Percentiles rank a stretch among this genome's conserved stretches.
Evolutionary conservation across 257 asterid genomes (phyloP).

Genomic region (Anisodus tanguticus): DNA sequence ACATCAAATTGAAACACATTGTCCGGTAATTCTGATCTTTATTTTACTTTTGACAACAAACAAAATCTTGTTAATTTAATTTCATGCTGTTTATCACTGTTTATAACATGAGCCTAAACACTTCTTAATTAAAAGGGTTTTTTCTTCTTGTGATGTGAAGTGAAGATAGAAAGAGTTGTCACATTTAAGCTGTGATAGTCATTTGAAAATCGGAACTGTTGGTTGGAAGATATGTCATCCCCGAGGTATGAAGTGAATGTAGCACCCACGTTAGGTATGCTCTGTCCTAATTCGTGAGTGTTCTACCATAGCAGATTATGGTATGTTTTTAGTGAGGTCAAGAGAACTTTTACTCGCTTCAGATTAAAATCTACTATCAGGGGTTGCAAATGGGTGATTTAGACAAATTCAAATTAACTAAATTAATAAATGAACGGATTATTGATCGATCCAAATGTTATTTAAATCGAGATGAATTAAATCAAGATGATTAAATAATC

Average conservation of each 20-base stretch:
- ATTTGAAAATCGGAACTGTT: neutral
- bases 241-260: neutral
- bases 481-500: neutral
- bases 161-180: neutral
- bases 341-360: neutral
- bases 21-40: neutral
- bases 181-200: neutral
- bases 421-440: no score
- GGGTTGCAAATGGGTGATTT: no score
- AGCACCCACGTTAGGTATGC: neutral
- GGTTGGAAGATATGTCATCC: constrained; percentile 18
- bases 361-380: neutral
- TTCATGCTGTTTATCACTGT: neutral
- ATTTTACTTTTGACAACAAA: neutral
- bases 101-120: neutral
- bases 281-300: neutral
- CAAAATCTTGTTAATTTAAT: neutral
- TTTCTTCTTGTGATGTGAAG: neutral
- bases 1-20: neutral
- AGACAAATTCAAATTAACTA: no score
- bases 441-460: neutral
- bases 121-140: neutral
- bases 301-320: neutral
- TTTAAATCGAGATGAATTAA: neutral
- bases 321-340: neutral